Base-by-base conservation (phyloP, 139 green algal species). In the Chlorella sp. region DNA sequence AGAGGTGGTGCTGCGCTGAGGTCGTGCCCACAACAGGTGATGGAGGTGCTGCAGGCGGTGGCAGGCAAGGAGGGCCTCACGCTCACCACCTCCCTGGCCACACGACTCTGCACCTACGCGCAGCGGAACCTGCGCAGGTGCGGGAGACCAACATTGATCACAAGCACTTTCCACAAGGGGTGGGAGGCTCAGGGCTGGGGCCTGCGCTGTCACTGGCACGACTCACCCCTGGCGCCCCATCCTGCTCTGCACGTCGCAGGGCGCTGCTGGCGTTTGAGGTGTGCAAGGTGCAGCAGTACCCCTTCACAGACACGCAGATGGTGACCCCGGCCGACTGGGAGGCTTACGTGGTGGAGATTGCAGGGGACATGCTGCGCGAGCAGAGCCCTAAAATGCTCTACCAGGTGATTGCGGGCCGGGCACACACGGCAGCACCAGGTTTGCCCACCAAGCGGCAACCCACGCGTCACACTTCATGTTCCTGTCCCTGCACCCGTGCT, bases 251-350 rank as follows among this genome's bases (percentile, higher is more conserved):
- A n/a, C n/a, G 10, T 55, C 17, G 42, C 78, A 86, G 91, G 3
- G 94, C 94, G 31, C 80, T 99, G 77, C 87, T 99, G 49, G 82
- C 73, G n/a, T 76, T 98, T 36, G 94, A 99, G 82, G 81, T 88
- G 62, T 90, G 82, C 69, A 84, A 77, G 66, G 87, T 86, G 49
- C 76, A 87, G 69, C 31, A 65, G 24, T 73, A 71, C 55, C 73
- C 73, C 24, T 63, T 81, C 4, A 24, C 61, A 3, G 74, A 83
- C 14, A 55, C 66, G 49, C 74, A 82, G 86, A 62, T 70, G 49
- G 86, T 91, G 32, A 49, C 86, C 64, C 67, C 77, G 23, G 81
- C 90, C 0, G 94, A 99, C 79, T 99, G 94, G 94, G 94, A 99
- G 85, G 71, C 91, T 33, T 99, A 97, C 80, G 81, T 97, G 49